Conservation (phyloP, 805 yeast genomes). For the Candida vaughaniae region DNA sequence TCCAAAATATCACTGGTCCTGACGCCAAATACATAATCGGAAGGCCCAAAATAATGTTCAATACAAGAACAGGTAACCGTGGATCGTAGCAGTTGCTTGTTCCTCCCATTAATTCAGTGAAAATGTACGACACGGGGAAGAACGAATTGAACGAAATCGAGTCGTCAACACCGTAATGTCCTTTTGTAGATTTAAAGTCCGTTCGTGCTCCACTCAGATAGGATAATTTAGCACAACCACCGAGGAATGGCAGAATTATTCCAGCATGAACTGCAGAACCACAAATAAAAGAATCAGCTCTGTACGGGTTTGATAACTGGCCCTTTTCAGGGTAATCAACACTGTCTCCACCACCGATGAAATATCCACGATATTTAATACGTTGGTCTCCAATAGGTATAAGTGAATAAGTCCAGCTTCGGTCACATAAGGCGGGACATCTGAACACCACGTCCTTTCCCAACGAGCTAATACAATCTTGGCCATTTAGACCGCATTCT, state of each 20-base stretch:
- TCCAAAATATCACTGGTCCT: slow-evolving; percentile 53
- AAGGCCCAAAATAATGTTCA: slow-evolving; percentile 62
- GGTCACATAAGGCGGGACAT: slow-evolving; percentile 87
- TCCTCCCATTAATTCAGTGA: slow-evolving; percentile 38
- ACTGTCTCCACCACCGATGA: slow-evolving; percentile 70
- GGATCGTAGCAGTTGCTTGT: slow-evolving; percentile 67
- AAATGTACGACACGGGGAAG: slow-evolving; percentile 72
- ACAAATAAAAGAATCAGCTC: slow-evolving; percentile 89
- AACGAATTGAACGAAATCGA: slow-evolving; percentile 63
- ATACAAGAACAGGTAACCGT: slow-evolving; percentile 50
- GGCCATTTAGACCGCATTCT: slow-evolving; percentile 71
- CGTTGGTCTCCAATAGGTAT: slow-evolving; percentile 69
- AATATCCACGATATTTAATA: slow-evolving; percentile 68
- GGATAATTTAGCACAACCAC: slow-evolving; percentile 73
- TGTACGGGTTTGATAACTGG: slow-evolving; percentile 56
- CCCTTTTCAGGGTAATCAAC: slow-evolving; percentile 1
- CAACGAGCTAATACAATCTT: slow-evolving; percentile 50
- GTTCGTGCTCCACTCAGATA: slow-evolving; percentile 52
- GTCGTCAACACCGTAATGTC: slow-evolving; percentile 52
- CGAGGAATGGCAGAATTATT: slow-evolving; percentile 63
- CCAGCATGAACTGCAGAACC: slow-evolving; percentile 91
- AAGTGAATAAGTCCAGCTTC: slow-evolving; percentile 73
- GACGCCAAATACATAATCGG: slow-evolving; percentile 58
- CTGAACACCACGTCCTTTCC: slow-evolving; percentile 54
- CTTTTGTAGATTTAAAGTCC: slow-evolving; percentile 47